Conservation (phyloP, 225 moss, liverwort and hornwort genomes). For the Ulota crispa region DNA sequence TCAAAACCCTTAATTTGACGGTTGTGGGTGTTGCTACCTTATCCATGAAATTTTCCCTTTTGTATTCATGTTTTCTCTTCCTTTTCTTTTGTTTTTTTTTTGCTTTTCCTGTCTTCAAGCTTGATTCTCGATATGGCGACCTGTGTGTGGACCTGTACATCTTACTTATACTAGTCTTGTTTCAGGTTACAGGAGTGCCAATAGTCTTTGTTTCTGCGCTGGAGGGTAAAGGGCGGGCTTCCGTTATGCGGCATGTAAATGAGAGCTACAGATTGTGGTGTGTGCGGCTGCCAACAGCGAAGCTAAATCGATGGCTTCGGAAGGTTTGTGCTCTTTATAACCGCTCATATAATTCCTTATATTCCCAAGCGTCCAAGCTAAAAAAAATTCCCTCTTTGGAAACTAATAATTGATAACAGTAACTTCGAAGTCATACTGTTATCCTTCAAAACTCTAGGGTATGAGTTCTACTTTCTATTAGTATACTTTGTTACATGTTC, state of each 20-base stretch:
- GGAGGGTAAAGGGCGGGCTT: conserved; percentile 70
- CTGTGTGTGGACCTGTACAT: background rate
- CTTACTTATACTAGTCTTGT: conserved; percentile 4
- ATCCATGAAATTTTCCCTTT: background rate
- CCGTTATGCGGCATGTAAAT: conserved; percentile 78
- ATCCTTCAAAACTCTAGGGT: background rate
- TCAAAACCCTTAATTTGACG: no score
- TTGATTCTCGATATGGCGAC: background rate
- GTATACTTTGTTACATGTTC: background rate
- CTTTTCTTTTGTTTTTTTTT: background rate
- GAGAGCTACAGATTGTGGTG: conserved; percentile 88
- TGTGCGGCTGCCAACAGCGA: conserved; percentile 78
- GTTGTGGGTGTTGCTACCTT: no score
- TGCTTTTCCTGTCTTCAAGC: background rate
- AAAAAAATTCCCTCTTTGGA: background rate
- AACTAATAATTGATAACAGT: background rate
- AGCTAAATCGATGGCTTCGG: conserved; percentile 92
- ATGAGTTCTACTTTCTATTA: no score
- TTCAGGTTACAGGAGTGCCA: conserved; percentile 85
- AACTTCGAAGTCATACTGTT: no score
- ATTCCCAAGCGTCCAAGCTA: background rate
- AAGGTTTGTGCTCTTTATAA: conserved; percentile 54
- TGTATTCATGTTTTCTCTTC: background rate
- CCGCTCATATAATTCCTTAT: background rate
- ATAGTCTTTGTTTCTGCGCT: conserved; percentile 82